Evolutionary conservation across 2,329 filamentous ascomycete genomes (phyloP).

Genomic region (Venturia asperata): DNA sequence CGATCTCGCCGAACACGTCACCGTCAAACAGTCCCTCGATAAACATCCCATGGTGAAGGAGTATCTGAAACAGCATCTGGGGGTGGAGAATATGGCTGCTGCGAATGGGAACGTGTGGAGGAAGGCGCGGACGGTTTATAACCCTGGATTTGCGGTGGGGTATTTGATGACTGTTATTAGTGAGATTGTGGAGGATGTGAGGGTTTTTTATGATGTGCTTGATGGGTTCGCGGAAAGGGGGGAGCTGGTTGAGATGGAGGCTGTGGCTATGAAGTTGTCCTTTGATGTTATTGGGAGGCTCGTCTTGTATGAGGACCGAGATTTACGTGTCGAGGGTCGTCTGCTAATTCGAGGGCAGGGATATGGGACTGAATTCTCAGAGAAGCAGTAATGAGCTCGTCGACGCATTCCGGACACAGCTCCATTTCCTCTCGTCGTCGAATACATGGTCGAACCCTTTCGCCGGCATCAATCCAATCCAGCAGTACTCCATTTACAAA

Average conservation of each 20-base stretch:
- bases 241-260: slow-evolving; percentile 13
- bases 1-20: slow-evolving; percentile 10
- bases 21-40: background rate
- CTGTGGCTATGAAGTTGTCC: slow-evolving; percentile 19
- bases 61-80: background rate
- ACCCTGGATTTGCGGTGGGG: slow-evolving; percentile 17
- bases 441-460: slow-evolving; percentile 17
- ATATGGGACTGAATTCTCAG: slow-evolving; percentile 12
- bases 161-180: slow-evolving; percentile 20
- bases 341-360: slow-evolving; percentile 6
- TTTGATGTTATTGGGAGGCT: slow-evolving; percentile 19
- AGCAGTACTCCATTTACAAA: slow-evolving; percentile 9
- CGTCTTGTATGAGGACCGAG: slow-evolving; percentile 1
- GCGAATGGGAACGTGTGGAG: slow-evolving; percentile 18
- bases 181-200: slow-evolving; percentile 19
- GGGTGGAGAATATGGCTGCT: slow-evolving; percentile 12
- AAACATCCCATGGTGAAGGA: slow-evolving; percentile 14
- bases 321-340: background rate
- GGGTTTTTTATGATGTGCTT: slow-evolving; percentile 13
- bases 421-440: slow-evolving; percentile 14
- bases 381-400: slow-evolving; percentile 14
- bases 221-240: background rate
- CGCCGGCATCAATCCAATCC: slow-evolving; percentile 15
- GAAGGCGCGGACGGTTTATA: slow-evolving; percentile 16
- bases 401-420: slow-evolving; percentile 16